phyloP scores from a whole-genome alignment of 2,329 filamentous ascomycete species.

The Arthrobotrys sinensis region DNA sequence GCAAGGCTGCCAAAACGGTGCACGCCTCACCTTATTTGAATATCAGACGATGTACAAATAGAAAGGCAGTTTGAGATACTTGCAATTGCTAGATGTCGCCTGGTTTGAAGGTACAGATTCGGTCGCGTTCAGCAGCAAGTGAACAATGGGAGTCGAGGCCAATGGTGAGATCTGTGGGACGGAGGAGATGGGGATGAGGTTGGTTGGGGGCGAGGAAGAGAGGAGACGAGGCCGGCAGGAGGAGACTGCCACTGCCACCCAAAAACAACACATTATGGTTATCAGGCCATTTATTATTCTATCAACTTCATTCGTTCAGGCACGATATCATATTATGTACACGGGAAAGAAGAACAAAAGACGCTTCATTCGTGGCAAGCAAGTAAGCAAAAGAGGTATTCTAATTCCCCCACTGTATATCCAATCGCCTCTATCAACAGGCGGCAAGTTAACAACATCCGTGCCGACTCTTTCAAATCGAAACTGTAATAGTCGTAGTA shows the following conservation, averaged over 20 bases:
- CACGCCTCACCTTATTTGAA: conserved; percentile 39
- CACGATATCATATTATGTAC: conserved; percentile 26
- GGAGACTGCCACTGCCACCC: conserved; percentile 38
- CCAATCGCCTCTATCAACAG: conserved; percentile 15
- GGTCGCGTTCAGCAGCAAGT: conserved; percentile 23
- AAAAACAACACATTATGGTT: conserved; percentile 42
- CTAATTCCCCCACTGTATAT: conserved; percentile 3
- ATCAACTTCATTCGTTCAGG: conserved; percentile 4
- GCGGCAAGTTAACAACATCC: neutral
- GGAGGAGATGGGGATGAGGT: conserved; percentile 36
- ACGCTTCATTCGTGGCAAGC: conserved; percentile 9
- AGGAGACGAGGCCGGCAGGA: conserved; percentile 44
- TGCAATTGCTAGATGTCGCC: conserved; percentile 16
- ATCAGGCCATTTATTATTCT: conserved; percentile 4
- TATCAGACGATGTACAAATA: conserved; percentile 1
- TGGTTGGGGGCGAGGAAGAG: conserved; percentile 13
- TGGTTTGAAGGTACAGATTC: conserved; percentile 5
- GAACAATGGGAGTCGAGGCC: conserved; percentile 3
- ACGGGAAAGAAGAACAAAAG: conserved; percentile 2
- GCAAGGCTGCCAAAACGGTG: conserved; percentile 42
- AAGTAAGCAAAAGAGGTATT: conserved; percentile 2
- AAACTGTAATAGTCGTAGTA: neutral
- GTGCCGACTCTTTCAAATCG: conserved; percentile 4
- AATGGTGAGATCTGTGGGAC: neutral
- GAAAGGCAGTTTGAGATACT: neutral